Conservation (phyloP, 495 filamentous ascomycete genomes). For the Xylaria castorea region DNA sequence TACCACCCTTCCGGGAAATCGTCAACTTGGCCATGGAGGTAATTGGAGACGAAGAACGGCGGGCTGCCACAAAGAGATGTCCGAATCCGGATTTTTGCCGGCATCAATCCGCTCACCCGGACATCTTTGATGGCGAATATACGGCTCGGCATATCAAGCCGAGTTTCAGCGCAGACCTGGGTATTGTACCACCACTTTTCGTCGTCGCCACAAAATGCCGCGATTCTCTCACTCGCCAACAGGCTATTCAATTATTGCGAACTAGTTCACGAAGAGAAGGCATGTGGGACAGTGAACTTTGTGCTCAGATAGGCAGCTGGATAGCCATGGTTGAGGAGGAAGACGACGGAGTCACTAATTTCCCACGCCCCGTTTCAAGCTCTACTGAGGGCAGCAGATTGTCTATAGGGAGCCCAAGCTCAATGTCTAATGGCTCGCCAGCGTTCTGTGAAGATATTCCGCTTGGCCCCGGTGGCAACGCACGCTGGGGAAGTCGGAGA, state of each 20-base stretch:
- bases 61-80: slow-evolving; percentile 53
- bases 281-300: slow-evolving; percentile 67
- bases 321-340: slow-evolving; percentile 65
- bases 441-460: slow-evolving; percentile 43
- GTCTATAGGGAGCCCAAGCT: slow-evolving; percentile 38
- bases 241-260: slow-evolving; percentile 62
- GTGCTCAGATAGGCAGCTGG: slow-evolving; percentile 60
- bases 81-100: slow-evolving; percentile 50
- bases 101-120: slow-evolving; percentile 47
- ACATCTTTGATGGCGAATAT: slow-evolving; percentile 50
- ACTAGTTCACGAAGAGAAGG: slow-evolving; percentile 64
- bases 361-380: slow-evolving; percentile 39
- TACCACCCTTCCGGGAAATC: slow-evolving; percentile 49
- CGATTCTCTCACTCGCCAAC: slow-evolving; percentile 58
- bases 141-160: slow-evolving; percentile 57
- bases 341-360: slow-evolving; percentile 42
- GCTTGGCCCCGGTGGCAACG: slow-evolving; percentile 53
- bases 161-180: slow-evolving; percentile 60
- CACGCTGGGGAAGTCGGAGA: slow-evolving; percentile 43
- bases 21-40: slow-evolving; percentile 55
- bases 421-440: slow-evolving; percentile 37
- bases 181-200: slow-evolving; percentile 62
- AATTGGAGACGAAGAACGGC: slow-evolving; percentile 55
- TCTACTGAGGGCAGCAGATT: slow-evolving; percentile 41
- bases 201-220: slow-evolving; percentile 66